These are phyloP conservation scores for Heimioporus sp. DNA, from an alignment of 768 basidiomycete genomes.

Conservation along the genomic window DNA sequence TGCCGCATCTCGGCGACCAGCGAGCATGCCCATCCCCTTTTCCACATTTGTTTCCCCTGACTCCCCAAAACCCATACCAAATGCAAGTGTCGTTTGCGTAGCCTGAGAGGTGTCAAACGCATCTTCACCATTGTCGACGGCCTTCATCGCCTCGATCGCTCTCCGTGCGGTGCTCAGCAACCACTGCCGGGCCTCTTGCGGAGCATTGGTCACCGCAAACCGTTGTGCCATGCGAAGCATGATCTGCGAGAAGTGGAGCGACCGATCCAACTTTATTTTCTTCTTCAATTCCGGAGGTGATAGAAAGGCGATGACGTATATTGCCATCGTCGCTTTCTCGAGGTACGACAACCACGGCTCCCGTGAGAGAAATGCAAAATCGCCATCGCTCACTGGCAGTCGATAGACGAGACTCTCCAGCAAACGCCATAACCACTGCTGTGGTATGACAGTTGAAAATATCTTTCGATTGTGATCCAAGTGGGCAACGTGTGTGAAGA, in stretches of 20 bases:
- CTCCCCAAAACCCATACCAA: slow-evolving; percentile 86
- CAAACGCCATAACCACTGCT: slow-evolving; percentile 54
- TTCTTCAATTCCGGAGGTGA: slow-evolving; percentile 74
- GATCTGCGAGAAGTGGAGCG: slow-evolving; percentile 65
- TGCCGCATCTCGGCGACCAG: slow-evolving; percentile 65
- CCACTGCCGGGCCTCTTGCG: slow-evolving; percentile 49
- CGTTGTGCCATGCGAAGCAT: slow-evolving; percentile 72
- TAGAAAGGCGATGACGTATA: slow-evolving; percentile 86
- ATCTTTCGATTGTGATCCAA: slow-evolving; percentile 76
- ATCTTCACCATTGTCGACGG: slow-evolving; percentile 75
- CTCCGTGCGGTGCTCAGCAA: slow-evolving; percentile 60
- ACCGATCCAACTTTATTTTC: slow-evolving; percentile 61
- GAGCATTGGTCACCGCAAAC: slow-evolving; percentile 47
- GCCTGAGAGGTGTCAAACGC: slow-evolving; percentile 67
- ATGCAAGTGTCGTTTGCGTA: slow-evolving; percentile 59
- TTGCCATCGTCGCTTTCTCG: slow-evolving; percentile 75
- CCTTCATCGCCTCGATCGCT: slow-evolving; percentile 73
- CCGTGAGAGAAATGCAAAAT: slow-evolving; percentile 63
- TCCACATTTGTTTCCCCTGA: slow-evolving; percentile 62
- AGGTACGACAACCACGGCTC: slow-evolving; percentile 76
- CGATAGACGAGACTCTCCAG: slow-evolving; percentile 76
- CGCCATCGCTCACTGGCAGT: slow-evolving; percentile 75
- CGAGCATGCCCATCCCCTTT: slow-evolving; percentile 72
- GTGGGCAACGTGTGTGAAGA: slow-evolving; percentile 76
- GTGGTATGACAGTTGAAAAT: slow-evolving; percentile 60